phyloP scores from a whole-genome alignment of 1,139 yeast genomes.

The Nakaseomyces uthaithaninus region DNA sequence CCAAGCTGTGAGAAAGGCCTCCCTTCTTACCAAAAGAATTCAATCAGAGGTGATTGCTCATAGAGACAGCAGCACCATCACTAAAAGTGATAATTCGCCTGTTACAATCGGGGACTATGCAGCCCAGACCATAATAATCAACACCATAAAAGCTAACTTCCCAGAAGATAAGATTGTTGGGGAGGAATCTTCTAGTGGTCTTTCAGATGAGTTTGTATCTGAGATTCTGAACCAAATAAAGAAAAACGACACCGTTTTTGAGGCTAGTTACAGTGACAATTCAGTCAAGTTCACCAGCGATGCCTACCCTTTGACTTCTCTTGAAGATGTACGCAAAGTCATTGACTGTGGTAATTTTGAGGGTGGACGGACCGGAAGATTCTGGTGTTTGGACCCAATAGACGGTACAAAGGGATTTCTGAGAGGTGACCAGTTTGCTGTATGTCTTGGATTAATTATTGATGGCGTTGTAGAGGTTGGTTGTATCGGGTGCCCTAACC shows the following conservation, averaged over 20 bases:
- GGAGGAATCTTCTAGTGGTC: constrained; percentile 75
- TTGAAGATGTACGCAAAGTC: constrained; percentile 48
- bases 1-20: constrained; percentile 83
- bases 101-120: constrained; percentile 97
- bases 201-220: constrained; percentile 43
- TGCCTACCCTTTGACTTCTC: constrained; percentile 28
- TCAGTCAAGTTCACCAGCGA: constrained; percentile 36
- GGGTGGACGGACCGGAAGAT: constrained; percentile 73
- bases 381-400: constrained; percentile 97
- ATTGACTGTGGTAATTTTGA: constrained; percentile 72
- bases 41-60: constrained; percentile 57
- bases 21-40: constrained; percentile 64
- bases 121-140: constrained; percentile 86
- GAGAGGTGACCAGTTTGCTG: constrained; percentile 95
- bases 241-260: constrained; percentile 33
- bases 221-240: constrained; percentile 45
- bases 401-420: constrained; percentile 97
- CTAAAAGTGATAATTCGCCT: constrained; percentile 85
- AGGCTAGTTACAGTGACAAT: constrained; percentile 15
- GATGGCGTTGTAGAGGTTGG: constrained; percentile 83
- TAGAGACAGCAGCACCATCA: constrained; percentile 52
- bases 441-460: constrained; percentile 81
- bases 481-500: constrained; percentile 92
- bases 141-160: constrained; percentile 70
- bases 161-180: constrained; percentile 86